Evolutionary conservation across 129 eudicot genomes (phyloP).

Genomic region (Artemisia annua): DNA sequence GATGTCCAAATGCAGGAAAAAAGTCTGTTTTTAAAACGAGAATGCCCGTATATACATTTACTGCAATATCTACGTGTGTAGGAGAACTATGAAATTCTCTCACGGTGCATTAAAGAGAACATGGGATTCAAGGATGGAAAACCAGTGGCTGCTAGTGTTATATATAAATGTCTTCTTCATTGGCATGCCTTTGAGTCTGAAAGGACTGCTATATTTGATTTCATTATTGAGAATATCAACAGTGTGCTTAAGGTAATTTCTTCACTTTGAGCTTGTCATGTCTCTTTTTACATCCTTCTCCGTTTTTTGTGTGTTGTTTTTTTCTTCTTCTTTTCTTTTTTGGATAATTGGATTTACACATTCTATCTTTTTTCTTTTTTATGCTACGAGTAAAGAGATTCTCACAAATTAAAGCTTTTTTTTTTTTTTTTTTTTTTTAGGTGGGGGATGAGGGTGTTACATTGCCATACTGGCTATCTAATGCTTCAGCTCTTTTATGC

Average conservation of each 20-base stretch:
- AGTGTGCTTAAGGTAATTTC: slow-evolving; percentile 63
- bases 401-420: background rate
- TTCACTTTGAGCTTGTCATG: slow-evolving; percentile 3
- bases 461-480: slow-evolving; percentile 76
- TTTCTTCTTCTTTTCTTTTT: background rate
- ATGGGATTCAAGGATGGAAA: slow-evolving; percentile 93
- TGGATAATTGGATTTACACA: background rate
- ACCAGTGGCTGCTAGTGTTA: slow-evolving; percentile 93
- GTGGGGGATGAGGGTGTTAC: slow-evolving; percentile 74
- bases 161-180: slow-evolving; percentile 88
- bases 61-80: slow-evolving; percentile 31
- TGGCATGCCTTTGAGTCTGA: slow-evolving; percentile 98
- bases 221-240: slow-evolving; percentile 82
- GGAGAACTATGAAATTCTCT: slow-evolving; percentile 77
- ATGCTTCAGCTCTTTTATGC: slow-evolving; percentile 91
- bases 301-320: too few relatives aligned
- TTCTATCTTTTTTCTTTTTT: slow-evolving; percentile 5
- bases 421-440: slow-evolving; percentile 45
- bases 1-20: background rate
- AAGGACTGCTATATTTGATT: slow-evolving; percentile 92
- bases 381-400: background rate
- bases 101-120: slow-evolving; percentile 76
- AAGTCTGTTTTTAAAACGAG: background rate
- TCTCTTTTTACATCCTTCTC: background rate
- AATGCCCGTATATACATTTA: slow-evolving; percentile 1